phyloP scores from a whole-genome alignment of 352 stramenopile species.

The Paralagenidium karlingii region DNA sequence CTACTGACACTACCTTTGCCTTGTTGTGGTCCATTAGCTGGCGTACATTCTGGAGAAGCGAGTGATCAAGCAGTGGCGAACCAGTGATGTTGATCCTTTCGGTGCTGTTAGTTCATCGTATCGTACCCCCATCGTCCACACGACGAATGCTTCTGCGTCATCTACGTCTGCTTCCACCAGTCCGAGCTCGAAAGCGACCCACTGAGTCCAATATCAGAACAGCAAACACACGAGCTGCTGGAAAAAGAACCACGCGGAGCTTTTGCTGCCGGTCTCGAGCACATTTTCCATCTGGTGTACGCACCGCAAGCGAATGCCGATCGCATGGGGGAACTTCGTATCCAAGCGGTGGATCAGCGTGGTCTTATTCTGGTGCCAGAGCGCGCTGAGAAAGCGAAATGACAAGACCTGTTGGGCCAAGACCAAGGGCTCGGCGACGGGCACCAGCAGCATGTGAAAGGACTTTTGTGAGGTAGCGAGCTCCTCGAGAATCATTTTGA shows the following conservation, averaged over 20 bases:
- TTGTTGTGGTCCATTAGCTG: too few relatives aligned
- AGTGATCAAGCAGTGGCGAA: slow-evolving; percentile 37
- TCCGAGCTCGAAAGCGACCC: background rate
- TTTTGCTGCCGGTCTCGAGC: background rate
- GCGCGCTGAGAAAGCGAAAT: slow-evolving; percentile 17
- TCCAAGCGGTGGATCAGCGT: slow-evolving; percentile 25
- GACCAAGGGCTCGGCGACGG: slow-evolving; percentile 14
- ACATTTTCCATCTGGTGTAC: slow-evolving; percentile 30
- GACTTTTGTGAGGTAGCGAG: background rate
- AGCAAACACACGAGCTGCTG: slow-evolving; percentile 34
- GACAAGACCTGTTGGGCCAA: slow-evolving; percentile 15
- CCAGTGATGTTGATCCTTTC: slow-evolving; percentile 17
- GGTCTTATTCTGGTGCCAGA: slow-evolving; percentile 28
- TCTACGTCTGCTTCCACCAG: background rate
- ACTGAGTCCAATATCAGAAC: too few relatives aligned
- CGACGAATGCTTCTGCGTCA: background rate
- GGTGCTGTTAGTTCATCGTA: slow-evolving; percentile 25
- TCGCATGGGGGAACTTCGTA: slow-evolving; percentile 18
- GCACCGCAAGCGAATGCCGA: slow-evolving; percentile 26
- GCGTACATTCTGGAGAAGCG: slow-evolving; percentile 61
- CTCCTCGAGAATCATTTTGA: background rate
- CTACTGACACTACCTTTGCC: too few relatives aligned
- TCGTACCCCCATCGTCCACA: slow-evolving; percentile 17
- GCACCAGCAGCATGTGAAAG: slow-evolving; percentile 18
- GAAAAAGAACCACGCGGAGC: slow-evolving; percentile 2